Base-by-base conservation (phyloP, 1,139 yeast species). In the Magnusiomyces ingens region DNA sequence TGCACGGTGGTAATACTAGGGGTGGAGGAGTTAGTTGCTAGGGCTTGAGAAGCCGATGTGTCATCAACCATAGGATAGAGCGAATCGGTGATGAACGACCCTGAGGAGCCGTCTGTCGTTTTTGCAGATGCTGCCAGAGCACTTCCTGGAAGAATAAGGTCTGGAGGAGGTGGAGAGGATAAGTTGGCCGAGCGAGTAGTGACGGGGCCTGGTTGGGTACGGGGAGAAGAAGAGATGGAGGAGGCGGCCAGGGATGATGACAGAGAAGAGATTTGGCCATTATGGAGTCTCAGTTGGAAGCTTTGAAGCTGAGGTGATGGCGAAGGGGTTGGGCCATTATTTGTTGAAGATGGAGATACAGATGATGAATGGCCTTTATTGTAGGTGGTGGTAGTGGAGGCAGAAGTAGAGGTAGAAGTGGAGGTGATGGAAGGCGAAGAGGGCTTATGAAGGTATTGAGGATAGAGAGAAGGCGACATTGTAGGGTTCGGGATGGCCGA, bases 1-100 rank as follows among this genome's bases (percentile, higher is more conserved):
- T 59, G 55, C 12, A 64, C 64, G 1, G 64, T 58, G 6, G 62
- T 57, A 22, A 61, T 55, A 37, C 54, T 47, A 17, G 61, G 64
- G 48, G 60, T 59, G 22, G 60, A 62, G 45, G 58, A 63, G 15
- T 42, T 40, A n/a, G 18, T 48, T 13, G 41, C 21, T 22, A 52
- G 45, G 18, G 52, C 22, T 32, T 41, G 47, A 32, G 43, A 42
- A 22, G 55, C 40, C 29, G 55, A 38, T 22, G 43, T 47, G 15
- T 38, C 43, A 32, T 44, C 52, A 36, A 53, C 54, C 42, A 43
- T 49, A 21, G 57, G 52, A 37, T 59, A 53, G 18, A 58, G 50
- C 22, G 59, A 59, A 47, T 59, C 62, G n/a, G 62, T 59, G 8
- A 59, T 59, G 13, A 58, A 57, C n/a, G 59, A 56, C 26, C 32